Evolutionary conservation across 306 rosid genomes (phyloP).

Genomic region (Bauhinia variegata): DNA sequence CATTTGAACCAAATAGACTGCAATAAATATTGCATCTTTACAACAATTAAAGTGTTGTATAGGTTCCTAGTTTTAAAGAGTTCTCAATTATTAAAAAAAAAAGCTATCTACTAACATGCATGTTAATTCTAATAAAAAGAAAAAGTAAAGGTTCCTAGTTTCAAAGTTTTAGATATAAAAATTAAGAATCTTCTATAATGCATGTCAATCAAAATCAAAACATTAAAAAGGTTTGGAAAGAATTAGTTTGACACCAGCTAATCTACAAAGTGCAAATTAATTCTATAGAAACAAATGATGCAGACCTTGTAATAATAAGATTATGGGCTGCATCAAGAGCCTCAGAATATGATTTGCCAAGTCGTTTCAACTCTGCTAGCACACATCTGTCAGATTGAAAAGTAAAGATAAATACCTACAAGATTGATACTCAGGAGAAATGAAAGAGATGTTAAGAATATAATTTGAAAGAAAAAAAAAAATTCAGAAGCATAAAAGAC

Average conservation of each 20-base stretch:
- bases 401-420: background rate
- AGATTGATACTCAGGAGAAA: background rate
- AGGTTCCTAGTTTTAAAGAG: too few relatives aligned
- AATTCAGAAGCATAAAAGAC: conserved; percentile 32
- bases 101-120: background rate
- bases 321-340: conserved; percentile 63
- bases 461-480: background rate
- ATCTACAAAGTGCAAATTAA: background rate
- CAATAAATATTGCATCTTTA: background rate
- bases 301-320: conserved; percentile 65
- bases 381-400: conserved; percentile 73
- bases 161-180: background rate
- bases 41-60: background rate
- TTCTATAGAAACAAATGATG: background rate
- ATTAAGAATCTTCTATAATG: too few relatives aligned
- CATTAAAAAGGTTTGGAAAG: background rate
- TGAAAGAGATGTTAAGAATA: background rate
- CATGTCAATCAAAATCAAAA: background rate
- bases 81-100: background rate
- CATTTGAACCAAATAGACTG: background rate
- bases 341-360: conserved; percentile 56
- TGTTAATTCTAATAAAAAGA: background rate
- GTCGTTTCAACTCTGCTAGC: conserved; percentile 67
- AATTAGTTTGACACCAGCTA: background rate
- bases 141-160: background rate